A percentile compares a stretch with the other conserved stretches of the same genome.
These are phyloP conservation scores for Trichoderma citrinoviride DNA, from an alignment of 2,329 filamentous ascomycete genomes.

Conservation along the genomic window DNA sequence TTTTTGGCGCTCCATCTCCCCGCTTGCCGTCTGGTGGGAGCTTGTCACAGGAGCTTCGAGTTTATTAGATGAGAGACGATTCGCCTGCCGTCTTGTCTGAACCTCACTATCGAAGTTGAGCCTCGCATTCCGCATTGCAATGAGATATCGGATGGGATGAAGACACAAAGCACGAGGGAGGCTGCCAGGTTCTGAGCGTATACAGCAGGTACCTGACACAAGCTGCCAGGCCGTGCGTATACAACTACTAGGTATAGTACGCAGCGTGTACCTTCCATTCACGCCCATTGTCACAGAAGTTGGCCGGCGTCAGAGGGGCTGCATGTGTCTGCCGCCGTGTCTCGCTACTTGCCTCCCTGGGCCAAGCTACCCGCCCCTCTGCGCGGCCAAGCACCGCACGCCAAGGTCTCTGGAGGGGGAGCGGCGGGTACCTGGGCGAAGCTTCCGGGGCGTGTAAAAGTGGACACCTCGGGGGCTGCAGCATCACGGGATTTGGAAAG, in stretches of 20 bases:
- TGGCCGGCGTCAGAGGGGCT: neutral
- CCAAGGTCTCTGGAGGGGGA: conserved; percentile 8
- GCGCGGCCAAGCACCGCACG: neutral
- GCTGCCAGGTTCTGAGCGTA: neutral
- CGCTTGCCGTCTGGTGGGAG: neutral
- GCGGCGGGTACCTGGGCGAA: conserved; percentile 16
- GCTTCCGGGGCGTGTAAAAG: conserved; percentile 25
- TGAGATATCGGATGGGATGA: too few species aligned
- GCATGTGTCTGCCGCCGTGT: neutral
- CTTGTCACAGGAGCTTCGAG: too few species aligned
- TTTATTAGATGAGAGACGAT: too few species aligned
- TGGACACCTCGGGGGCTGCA: conserved; percentile 29
- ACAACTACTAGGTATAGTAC: too few species aligned
- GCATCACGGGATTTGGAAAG: conserved; percentile 40
- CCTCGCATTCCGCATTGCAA: too few species aligned
- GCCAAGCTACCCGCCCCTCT: neutral
- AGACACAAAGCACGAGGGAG: too few species aligned
- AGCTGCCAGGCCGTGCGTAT: neutral
- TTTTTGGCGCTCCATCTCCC: neutral
- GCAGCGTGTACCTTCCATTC: neutral
- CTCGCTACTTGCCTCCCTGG: conserved; percentile 11
- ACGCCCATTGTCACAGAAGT: neutral
- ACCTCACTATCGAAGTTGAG: too few species aligned
- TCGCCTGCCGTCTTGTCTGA: too few species aligned
- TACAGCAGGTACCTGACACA: neutral